phyloP scores from a whole-genome alignment of 2,329 filamentous ascomycete genomes.

The Trichoderma oligosporum region DNA sequence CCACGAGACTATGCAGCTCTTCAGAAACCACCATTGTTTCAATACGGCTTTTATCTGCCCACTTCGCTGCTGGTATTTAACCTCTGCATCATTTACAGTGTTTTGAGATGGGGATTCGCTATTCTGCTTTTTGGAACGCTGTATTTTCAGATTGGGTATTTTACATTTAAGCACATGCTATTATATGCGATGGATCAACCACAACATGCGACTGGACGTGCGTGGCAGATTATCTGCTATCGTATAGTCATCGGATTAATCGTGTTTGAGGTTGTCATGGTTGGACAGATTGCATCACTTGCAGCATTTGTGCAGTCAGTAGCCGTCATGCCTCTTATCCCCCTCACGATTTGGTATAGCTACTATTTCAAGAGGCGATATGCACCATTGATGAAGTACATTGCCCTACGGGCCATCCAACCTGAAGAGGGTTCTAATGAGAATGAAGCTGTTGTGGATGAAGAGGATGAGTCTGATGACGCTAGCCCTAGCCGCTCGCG shows the following conservation, averaged over 20 bases:
- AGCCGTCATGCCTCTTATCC: slow-evolving; percentile 70
- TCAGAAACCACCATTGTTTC: slow-evolving; percentile 78
- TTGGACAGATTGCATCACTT: slow-evolving; percentile 75
- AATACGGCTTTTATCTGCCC: slow-evolving; percentile 93
- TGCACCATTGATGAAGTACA: slow-evolving; percentile 85
- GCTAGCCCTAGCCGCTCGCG: slow-evolving; percentile 31
- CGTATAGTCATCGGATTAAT: slow-evolving; percentile 81
- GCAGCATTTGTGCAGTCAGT: slow-evolving; percentile 69
- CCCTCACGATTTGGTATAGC: slow-evolving; percentile 83
- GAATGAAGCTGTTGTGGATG: slow-evolving; percentile 36
- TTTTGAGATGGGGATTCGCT: slow-evolving; percentile 73
- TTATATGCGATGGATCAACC: slow-evolving; percentile 98
- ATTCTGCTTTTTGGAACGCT: slow-evolving; percentile 78
- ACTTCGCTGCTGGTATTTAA: slow-evolving; percentile 92
- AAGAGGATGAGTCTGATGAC: slow-evolving; percentile 43
- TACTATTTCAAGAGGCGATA: slow-evolving; percentile 78
- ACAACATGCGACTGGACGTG: slow-evolving; percentile 86
- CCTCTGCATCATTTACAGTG: slow-evolving; percentile 91
- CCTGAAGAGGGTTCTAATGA: slow-evolving; percentile 45
- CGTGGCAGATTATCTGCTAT: slow-evolving; percentile 96
- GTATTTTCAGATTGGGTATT: slow-evolving; percentile 80
- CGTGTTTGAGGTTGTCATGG: slow-evolving; percentile 88
- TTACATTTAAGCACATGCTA: slow-evolving; percentile 95
- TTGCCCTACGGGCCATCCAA: slow-evolving; percentile 82
- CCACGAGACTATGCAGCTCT: slow-evolving; percentile 85